Conservation (phyloP, 768 basidiomycete species). For the Sistotremastrum suecicum region DNA sequence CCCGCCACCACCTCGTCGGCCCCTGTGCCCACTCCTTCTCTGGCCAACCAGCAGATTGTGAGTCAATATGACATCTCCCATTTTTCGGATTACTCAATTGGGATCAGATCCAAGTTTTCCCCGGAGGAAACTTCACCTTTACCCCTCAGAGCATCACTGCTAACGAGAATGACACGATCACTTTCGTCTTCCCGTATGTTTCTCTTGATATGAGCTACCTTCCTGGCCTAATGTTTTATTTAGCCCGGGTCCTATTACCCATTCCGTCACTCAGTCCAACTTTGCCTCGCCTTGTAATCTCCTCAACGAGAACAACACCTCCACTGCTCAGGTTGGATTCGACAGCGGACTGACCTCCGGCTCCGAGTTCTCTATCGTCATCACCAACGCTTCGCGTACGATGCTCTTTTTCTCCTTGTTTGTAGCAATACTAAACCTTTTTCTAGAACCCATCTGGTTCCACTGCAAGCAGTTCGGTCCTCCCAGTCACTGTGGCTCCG, state of each 20-base stretch:
- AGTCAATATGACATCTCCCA: conserved; percentile 1
- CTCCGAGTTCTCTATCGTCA: conserved; percentile 30
- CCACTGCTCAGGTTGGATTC: conserved; percentile 29
- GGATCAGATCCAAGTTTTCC: conserved; percentile 29
- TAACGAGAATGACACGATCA: conserved; percentile 33
- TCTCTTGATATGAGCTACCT: not conserved
- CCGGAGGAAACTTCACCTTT: conserved; percentile 25
- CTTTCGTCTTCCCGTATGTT: conserved; percentile 35
- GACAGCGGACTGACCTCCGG: conserved; percentile 34
- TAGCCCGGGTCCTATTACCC: conserved; percentile 6
- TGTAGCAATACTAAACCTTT: not conserved
- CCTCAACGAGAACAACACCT: conserved; percentile 22
- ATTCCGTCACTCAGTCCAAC: conserved; percentile 21
- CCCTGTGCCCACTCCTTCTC: conserved; percentile 18
- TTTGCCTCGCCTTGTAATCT: conserved; percentile 20
- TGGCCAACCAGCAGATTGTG: conserved; percentile 22
- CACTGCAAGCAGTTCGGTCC: conserved; percentile 28
- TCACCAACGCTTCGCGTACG: conserved; percentile 35
- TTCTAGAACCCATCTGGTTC: conserved; percentile 36
- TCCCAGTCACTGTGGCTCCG: conserved; percentile 30
- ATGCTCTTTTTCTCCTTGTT: not conserved
- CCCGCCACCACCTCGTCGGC: conserved; percentile 23
- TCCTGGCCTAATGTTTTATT: not conserved
- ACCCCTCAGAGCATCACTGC: conserved; percentile 33
- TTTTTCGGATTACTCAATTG: not conserved